Base-by-base conservation (phyloP, 2,329 filamentous ascomycete genomes). In the Botryotinia narcissicola region DNA sequence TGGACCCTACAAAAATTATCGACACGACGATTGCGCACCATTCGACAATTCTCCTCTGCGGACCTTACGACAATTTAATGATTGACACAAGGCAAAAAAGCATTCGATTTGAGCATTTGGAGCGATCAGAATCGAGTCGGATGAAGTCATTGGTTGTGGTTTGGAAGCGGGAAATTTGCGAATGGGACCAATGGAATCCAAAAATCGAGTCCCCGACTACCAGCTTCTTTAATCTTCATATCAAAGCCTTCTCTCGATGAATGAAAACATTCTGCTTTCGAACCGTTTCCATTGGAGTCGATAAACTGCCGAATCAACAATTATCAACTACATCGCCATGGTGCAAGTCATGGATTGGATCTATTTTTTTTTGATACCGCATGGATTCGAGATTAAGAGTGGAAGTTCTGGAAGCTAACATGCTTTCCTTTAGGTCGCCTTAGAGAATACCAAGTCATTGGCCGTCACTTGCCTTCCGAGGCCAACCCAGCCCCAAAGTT, bases 361-460 rank as follows among this genome's bases (percentile, higher is more conserved):
- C n/a, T 57, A 18, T n/a, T 25, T 32, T 42, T 32, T 42, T 42
- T 20, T 25, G 48, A 57, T 44, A 25, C 48, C 18, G 48, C 44
- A 57, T 69, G 48, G 61, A 74, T 14, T 32, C 16, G 63, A 61
- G 20, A 42, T n/a, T 32, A 7, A 44, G 51, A 66, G 16, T 67
- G 46, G 61, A 57, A 59, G 48, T 54, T 54, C 29, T 54, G 60
- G 46, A 59, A 54, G 60, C 70, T 72, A 71, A 83, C 81, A 83
- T 78, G 83, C 80, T 79, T 77, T 73, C 57, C 46, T 75, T 78
- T 75, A 99, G 96, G 95, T 94, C 96, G 96, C 91, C 95, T 99
- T 89, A 93, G 94, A 86, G 96, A 99, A 92, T 99, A 97, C 91
- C 96, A 98, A 92, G 95, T 99, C 89, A 97, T 99, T 85, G 96